Conservation (phyloP, 202 grass and related monocot genomes). For the Brachypodium distachyon region DNA sequence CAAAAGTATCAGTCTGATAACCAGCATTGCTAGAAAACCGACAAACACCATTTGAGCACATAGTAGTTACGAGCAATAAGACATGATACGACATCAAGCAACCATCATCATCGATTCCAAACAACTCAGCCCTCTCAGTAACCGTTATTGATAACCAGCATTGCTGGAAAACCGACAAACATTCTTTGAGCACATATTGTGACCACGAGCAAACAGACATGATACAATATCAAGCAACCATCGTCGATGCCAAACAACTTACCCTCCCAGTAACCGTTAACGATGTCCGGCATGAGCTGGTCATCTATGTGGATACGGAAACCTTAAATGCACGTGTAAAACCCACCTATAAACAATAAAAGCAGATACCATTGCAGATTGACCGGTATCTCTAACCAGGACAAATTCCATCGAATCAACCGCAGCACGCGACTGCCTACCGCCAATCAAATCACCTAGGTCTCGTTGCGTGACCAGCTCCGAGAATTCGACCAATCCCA, state of each 20-base stretch:
- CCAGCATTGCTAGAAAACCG: background rate
- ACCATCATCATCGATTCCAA: background rate
- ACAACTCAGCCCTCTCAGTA: background rate
- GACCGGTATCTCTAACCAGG: background rate
- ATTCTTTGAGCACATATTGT: background rate
- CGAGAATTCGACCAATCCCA: background rate
- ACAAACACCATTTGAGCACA: no score
- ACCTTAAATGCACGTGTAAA: background rate
- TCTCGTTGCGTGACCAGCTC: background rate
- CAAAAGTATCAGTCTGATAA: background rate
- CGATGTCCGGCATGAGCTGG: background rate
- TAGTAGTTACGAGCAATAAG: background rate
- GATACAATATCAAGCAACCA: background rate
- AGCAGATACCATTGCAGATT: background rate
- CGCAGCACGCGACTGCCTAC: background rate
- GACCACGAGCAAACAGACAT: background rate
- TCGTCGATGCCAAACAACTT: background rate
- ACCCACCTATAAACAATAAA: background rate
- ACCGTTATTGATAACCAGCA: background rate
- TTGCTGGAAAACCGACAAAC: background rate
- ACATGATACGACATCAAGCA: background rate
- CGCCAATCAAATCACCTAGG: background rate
- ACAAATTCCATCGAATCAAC: background rate
- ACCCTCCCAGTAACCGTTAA: background rate
- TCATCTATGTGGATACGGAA: background rate